Conservation (phyloP, 2,329 filamentous ascomycete genomes). For the Aotearoamyces nothofagi region DNA sequence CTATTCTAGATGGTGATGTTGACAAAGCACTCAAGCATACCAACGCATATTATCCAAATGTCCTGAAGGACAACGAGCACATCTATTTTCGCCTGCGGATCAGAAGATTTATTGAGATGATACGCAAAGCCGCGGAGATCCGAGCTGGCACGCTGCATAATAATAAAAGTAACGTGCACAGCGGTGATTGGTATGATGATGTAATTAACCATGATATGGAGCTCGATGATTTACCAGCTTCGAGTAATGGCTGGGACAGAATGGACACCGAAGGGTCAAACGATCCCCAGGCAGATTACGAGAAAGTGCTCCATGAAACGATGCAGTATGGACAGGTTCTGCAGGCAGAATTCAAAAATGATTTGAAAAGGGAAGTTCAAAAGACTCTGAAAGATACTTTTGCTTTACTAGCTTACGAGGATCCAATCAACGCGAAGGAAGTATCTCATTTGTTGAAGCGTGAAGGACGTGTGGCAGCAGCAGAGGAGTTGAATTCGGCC, state of each 20-base stretch:
- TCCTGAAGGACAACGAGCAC: constrained; percentile 65
- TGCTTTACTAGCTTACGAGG: constrained; percentile 72
- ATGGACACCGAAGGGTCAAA: constrained; percentile 35
- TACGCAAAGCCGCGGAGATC: constrained; percentile 56
- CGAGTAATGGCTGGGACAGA: constrained; percentile 26
- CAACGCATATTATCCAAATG: constrained; percentile 60
- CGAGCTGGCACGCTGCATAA: constrained; percentile 19
- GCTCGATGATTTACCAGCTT: constrained; percentile 33
- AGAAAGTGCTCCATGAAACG: constrained; percentile 47
- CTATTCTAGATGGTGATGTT: constrained; percentile 84
- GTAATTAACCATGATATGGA: constrained; percentile 29
- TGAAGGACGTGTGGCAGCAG: constrained; percentile 60
- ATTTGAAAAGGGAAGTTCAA: constrained; percentile 53
- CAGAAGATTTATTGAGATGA: constrained; percentile 92
- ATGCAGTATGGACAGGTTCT: constrained; percentile 69
- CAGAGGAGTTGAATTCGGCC: constrained; percentile 86
- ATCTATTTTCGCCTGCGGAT: constrained; percentile 82
- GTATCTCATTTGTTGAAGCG: constrained; percentile 67
- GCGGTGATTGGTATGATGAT: constrained; percentile 22
- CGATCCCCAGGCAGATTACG: constrained; percentile 12
- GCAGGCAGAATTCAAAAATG: constrained; percentile 59
- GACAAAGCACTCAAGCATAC: constrained; percentile 79
- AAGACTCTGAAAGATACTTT: constrained; percentile 74
- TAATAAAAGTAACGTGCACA: constrained; percentile 24
- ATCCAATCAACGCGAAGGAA: constrained; percentile 59